Percentiles rank a stretch among this genome's conserved stretches.
Conservation (phyloP, 305 asterid species). For the Fraxinus baroniana region DNA sequence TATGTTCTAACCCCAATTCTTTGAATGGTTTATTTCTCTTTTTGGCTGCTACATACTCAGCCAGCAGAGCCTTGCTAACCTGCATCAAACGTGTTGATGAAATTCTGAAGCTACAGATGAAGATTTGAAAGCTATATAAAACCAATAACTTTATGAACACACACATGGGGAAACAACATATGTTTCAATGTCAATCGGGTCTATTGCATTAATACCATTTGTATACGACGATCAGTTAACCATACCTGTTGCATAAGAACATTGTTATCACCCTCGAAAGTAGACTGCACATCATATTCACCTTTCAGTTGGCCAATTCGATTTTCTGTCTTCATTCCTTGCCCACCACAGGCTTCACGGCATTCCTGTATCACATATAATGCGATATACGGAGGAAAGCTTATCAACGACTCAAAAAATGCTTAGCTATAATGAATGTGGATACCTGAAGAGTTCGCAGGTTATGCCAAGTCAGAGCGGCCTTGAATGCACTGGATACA, state of each 20-base stretch:
- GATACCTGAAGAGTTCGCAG: slow-evolving; percentile 93
- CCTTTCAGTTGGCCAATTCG: slow-evolving; percentile 90
- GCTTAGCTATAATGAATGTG: slow-evolving; percentile 1
- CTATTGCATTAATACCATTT: background rate
- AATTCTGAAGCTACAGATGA: background rate
- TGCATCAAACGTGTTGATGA: slow-evolving; percentile 27
- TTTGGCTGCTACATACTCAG: slow-evolving; percentile 60
- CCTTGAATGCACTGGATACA: slow-evolving; percentile 90
- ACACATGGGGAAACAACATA: background rate
- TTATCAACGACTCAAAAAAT: slow-evolving; percentile 3
- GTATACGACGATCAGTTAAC: slow-evolving; percentile 1
- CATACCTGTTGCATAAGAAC: slow-evolving; percentile 97
- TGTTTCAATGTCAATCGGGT: background rate
- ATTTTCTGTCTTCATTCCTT: slow-evolving; percentile 90
- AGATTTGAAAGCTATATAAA: background rate
- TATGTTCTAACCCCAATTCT: slow-evolving; percentile 89
- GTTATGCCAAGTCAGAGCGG: slow-evolving; percentile 85
- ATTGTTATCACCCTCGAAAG: slow-evolving; percentile 97
- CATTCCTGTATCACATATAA: slow-evolving; percentile 63
- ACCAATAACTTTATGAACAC: background rate
- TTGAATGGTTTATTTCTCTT: slow-evolving; percentile 62
- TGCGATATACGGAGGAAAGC: slow-evolving; percentile 21
- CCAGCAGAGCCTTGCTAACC: slow-evolving; percentile 93
- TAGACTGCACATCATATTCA: slow-evolving; percentile 91
- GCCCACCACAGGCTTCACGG: slow-evolving; percentile 97